Evolutionary conservation across 2,329 filamentous ascomycete genomes (phyloP), one percentile per base, ranked within the genome.

Genomic region (Scytalidium sp.): DNA sequence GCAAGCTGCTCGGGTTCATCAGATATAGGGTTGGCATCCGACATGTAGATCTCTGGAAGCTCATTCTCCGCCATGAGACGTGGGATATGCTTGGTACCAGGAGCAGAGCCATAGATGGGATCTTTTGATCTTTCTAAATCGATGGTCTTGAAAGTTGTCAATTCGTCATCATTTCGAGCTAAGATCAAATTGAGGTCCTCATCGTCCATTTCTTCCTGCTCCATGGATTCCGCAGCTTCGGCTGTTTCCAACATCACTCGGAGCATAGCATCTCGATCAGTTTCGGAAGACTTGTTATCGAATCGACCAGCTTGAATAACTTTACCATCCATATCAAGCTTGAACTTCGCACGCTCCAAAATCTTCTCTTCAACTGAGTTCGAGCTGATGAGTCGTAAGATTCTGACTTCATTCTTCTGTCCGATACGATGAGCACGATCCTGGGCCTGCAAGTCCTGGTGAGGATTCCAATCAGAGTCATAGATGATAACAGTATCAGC

Each of bases 341-440:
- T 99, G 81, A 88, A 99, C 59, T 96, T 88, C 2, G 94, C 94
- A 67, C 93, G 88, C 69, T 97, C 94, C 46, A 99, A 76, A 66
- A 99, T 99, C 77, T 97, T 97, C 71, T 99, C 94, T 71, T 99
- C 94, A 2, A 99, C 92, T 0, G 94, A 97, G 63, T 96, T 96
- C 9, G 91, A 95, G 57, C 88, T 97, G 69, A 99, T 97, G 41
- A 99, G 79, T 70, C 94, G 87, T 52, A 99, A 74, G 67, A 99
- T 99, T 61, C 94, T 88, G 50, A 99, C 94, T 70, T 99, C 94
- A 62, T 99, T 99, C 84, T 99, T 99, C 70, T 99, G 94, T 54
- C 94, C 94, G 59, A 99, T 99, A 87, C 94, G 93, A 84, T 99
- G 94, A 43, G 94, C 94, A 85, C 94, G 94, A 87, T 99, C 94